These are phyloP conservation scores for Leishmania tarentolae DNA, from an alignment of 208 protist genomes.

Conservation along the genomic window DNA sequence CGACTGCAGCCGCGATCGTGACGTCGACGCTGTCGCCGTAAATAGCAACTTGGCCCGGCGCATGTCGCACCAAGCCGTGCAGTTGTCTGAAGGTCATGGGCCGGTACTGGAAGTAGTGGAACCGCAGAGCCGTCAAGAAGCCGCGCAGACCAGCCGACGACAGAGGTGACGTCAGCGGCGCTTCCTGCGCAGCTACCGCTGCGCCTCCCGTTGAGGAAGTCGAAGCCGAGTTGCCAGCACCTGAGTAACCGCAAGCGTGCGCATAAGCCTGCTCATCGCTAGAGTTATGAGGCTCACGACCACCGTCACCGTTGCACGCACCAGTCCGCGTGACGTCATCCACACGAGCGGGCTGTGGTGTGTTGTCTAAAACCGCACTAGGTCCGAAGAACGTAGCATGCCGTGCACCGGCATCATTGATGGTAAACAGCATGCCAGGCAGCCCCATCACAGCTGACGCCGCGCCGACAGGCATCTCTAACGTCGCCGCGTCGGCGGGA, in stretches of 20 bases:
- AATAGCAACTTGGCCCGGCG: not conserved
- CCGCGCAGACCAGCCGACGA: slow-evolving; percentile 36
- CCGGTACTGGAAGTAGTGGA: slow-evolving; percentile 74
- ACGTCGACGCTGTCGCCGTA: not conserved
- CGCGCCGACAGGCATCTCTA: slow-evolving; percentile 13
- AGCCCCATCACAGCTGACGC: slow-evolving; percentile 77
- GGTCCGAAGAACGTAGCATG: slow-evolving; percentile 80
- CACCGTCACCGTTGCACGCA: not conserved
- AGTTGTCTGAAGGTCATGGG: slow-evolving; percentile 64
- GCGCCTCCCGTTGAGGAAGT: not conserved
- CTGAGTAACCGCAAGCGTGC: not conserved
- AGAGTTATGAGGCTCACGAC: not conserved
- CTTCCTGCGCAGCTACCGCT: not conserved
- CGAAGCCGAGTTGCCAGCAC: not conserved
- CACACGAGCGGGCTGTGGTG: not conserved
- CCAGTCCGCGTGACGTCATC: not conserved
- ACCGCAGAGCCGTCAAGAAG: slow-evolving; percentile 53
- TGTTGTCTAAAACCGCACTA: slow-evolving; percentile 9
- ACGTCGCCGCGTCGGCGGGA: not conserved
- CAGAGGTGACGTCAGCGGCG: not conserved
- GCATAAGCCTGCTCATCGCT: not conserved
- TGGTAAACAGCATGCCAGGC: slow-evolving; percentile 84
- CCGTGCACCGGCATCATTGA: slow-evolving; percentile 76
- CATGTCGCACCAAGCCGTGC: slow-evolving; percentile 13
- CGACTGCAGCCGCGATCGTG: not conserved